Evolutionary conservation across 2,329 filamentous ascomycete genomes (phyloP).

Genomic region (Coniochaeta sp.): DNA sequence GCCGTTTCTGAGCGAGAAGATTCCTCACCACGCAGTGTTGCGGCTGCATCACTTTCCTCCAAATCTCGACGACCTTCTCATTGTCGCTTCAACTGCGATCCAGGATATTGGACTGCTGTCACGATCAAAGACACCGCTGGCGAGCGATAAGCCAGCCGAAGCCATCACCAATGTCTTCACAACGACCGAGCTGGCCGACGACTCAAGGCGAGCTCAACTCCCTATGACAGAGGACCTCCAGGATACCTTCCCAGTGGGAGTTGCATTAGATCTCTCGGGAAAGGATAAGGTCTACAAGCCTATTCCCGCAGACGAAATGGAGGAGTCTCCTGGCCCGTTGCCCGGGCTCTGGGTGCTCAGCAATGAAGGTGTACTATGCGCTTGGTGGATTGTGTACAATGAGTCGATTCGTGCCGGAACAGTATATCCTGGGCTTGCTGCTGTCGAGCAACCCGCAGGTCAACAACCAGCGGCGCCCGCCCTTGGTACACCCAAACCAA

Average conservation of each 20-base stretch:
- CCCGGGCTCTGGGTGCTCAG: slow-evolving; percentile 82
- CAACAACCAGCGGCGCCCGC: slow-evolving; percentile 14
- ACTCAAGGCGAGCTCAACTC: slow-evolving; percentile 67
- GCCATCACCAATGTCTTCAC: slow-evolving; percentile 63
- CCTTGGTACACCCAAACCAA: slow-evolving; percentile 13
- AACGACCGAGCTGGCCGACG: slow-evolving; percentile 63
- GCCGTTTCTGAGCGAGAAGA: slow-evolving; percentile 57
- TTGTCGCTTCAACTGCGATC: slow-evolving; percentile 74
- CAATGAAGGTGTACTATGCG: slow-evolving; percentile 74
- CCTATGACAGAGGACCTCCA: slow-evolving; percentile 60
- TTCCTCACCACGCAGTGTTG: slow-evolving; percentile 70
- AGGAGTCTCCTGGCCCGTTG: slow-evolving; percentile 71
- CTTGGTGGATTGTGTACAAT: slow-evolving; percentile 90
- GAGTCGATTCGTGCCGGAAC: slow-evolving; percentile 72
- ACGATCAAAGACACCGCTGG: slow-evolving; percentile 62
- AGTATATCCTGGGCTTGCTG: slow-evolving; percentile 64
- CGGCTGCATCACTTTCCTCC: slow-evolving; percentile 76
- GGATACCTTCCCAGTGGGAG: slow-evolving; percentile 73
- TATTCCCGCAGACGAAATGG: slow-evolving; percentile 68
- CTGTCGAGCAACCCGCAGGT: slow-evolving; percentile 27
- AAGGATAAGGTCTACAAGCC: slow-evolving; percentile 73
- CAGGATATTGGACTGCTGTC: slow-evolving; percentile 74
- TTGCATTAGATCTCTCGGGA: slow-evolving; percentile 76
- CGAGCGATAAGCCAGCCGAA: slow-evolving; percentile 50
- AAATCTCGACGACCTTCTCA: slow-evolving; percentile 70